phyloP scores from a whole-genome alignment of 805 yeast species.

The Candida alai region DNA sequence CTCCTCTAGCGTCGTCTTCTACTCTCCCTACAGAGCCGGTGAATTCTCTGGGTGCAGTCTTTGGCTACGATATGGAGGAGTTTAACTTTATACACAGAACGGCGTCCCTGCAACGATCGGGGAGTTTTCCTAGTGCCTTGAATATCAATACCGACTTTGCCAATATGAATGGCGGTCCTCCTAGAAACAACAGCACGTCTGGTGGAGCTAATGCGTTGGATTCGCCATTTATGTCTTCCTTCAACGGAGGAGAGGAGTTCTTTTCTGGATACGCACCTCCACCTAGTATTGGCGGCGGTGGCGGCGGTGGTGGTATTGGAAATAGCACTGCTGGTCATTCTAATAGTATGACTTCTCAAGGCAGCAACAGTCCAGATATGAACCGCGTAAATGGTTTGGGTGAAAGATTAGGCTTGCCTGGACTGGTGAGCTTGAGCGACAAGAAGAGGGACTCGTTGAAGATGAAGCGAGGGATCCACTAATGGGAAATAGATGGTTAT shows the following conservation, averaged over 20 bases:
- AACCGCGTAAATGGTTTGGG: background rate
- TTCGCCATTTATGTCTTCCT: slow-evolving; percentile 41
- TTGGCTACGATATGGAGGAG: slow-evolving; percentile 37
- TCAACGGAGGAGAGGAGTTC: slow-evolving; percentile 33
- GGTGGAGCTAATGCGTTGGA: slow-evolving; percentile 22
- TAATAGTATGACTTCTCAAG: slow-evolving; percentile 1
- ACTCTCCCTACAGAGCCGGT: too few relatives aligned
- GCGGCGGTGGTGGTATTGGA: too few relatives aligned
- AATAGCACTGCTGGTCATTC: too few relatives aligned
- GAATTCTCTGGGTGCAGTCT: too few relatives aligned
- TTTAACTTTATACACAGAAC: slow-evolving; percentile 22
- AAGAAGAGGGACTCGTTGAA: slow-evolving; percentile 44
- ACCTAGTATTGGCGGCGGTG: background rate
- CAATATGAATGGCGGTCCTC: slow-evolving; percentile 17
- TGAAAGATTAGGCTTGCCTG: slow-evolving; percentile 4
- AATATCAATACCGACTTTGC: slow-evolving; percentile 37
- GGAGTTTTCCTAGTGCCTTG: slow-evolving; percentile 28
- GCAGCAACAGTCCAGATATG: slow-evolving; percentile 2
- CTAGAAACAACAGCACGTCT: slow-evolving; percentile 2
- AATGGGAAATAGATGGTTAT: background rate
- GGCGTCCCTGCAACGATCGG: slow-evolving; percentile 19
- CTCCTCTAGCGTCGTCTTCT: too few relatives aligned
- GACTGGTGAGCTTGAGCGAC: slow-evolving; percentile 35
- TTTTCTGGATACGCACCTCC: slow-evolving; percentile 16
- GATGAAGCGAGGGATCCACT: slow-evolving; percentile 43